A percentile compares a stretch with the other conserved stretches of the same genome.
Evolutionary conservation across 768 basidiomycete species (phyloP).

Genomic region (Rhodosporidiobolus odoratus): DNA sequence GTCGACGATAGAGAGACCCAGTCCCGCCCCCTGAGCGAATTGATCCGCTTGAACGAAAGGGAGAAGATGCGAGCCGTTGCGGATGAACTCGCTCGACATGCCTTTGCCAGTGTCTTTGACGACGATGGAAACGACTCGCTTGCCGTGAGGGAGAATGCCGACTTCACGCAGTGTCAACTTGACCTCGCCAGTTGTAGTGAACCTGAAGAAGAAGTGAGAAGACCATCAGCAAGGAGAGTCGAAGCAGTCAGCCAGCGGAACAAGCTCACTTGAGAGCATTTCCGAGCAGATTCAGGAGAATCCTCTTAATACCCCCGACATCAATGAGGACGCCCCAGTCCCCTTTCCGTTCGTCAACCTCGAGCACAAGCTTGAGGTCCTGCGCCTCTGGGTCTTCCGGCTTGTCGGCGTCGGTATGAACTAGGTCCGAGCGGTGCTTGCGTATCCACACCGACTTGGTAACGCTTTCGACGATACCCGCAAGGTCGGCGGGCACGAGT

Average conservation of each 20-base stretch:
- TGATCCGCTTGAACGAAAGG: conserved; percentile 25
- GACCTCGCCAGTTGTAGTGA: conserved; percentile 17
- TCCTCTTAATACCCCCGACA: conserved; percentile 18
- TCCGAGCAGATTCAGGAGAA: background rate
- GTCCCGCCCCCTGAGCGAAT: conserved; percentile 16
- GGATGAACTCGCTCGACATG: conserved; percentile 22
- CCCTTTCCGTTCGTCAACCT: conserved; percentile 14
- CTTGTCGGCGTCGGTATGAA: conserved; percentile 2
- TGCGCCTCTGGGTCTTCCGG: too few relatives aligned
- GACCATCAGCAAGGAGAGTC: conserved; percentile 26
- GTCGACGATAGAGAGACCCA: conserved; percentile 27
- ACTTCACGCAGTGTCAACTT: conserved; percentile 11
- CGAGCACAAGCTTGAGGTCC: conserved; percentile 22
- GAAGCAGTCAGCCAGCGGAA: background rate
- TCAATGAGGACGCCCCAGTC: conserved; percentile 19
- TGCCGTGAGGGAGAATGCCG: background rate
- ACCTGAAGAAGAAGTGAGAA: conserved; percentile 21
- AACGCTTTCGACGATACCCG: conserved; percentile 8
- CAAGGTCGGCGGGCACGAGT: background rate
- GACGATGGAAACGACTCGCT: background rate
- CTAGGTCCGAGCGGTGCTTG: conserved; percentile 24
- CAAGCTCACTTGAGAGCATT: too few relatives aligned
- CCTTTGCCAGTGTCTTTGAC: conserved; percentile 26
- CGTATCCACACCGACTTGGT: conserved; percentile 20
- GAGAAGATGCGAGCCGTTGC: background rate